Base-by-base conservation (phyloP, 768 basidiomycete species). In the Hydnum rufescens region DNA sequence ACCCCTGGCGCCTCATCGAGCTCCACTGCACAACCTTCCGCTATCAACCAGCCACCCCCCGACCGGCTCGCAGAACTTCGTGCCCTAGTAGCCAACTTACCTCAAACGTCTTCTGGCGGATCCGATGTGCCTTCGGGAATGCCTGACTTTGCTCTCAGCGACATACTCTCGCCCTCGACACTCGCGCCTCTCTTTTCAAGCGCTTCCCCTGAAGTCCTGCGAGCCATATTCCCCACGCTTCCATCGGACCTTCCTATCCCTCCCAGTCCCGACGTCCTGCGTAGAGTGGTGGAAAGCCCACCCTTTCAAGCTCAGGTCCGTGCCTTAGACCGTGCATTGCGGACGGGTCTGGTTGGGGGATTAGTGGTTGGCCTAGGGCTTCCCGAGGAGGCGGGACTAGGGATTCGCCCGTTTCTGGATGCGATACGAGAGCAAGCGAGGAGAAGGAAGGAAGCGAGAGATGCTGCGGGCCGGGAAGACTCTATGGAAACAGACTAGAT, bases 251-350 rank as follows among this genome's bases (percentile, higher is more conserved):
- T 87, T 5, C 78, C 80, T 0, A 65, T 72, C 16, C 76, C 76
- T 5, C 81, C 82, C 2, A 77, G 78, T 1, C 67, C 74, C 2
- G 79, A 87, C 51, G 77, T 70, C 2, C 68, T 95, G 4, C 71
- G 80, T 52, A 76, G 76, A 31, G 77, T 90, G 57, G 76, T 92
- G 55, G 74, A 77, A 65, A 84, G 83, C 1, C 81, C 85, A 0
- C 88, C 84, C 59, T 89, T 92, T 66, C 79, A 82, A 55, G 68
- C 75, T 3, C 80, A 84, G 1, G 82, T 90, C 19, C 68, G 74
- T 2, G 82, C 74, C 61, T 74, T 95, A 46, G 89, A 95, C 61
- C 78, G 82, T 60, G 89, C 87, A 4, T 68, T 95, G 52, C 69
- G 80, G 49, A 89, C 83, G 0, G 89, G 89, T 4, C 65, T 87